Conservation (phyloP, 1,284 basidiomycete genomes). For the Fomes fomentarius region DNA sequence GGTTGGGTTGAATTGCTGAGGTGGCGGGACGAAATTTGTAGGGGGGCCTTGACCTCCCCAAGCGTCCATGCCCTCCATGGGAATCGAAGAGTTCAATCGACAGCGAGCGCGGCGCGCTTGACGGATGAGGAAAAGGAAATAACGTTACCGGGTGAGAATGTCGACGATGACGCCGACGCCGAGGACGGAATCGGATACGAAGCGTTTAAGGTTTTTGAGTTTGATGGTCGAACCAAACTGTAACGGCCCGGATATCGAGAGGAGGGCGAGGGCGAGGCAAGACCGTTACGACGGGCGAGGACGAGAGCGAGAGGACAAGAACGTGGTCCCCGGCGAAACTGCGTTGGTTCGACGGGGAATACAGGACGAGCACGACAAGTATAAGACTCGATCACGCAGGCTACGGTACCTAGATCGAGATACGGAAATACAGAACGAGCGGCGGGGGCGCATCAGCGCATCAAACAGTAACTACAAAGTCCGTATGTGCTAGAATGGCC, state of each 20-base stretch:
- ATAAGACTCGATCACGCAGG: neutral
- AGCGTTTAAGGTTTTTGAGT: neutral
- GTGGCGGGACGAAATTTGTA: no score
- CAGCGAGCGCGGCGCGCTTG: no score
- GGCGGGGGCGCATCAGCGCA: no score
- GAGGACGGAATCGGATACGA: neutral
- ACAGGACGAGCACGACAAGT: neutral
- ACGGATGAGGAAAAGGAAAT: no score
- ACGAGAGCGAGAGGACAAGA: neutral
- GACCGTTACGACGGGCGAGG: neutral
- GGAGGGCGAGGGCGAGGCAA: neutral
- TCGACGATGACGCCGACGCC: neutral
- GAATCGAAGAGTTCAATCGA: no score
- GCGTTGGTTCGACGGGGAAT: neutral
- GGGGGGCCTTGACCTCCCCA: no score
- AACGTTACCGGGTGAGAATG: neutral
- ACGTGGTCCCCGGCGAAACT: neutral
- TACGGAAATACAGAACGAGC: no score
- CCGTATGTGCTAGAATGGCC: neutral
- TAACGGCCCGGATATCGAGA: neutral
- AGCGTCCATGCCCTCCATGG: no score
- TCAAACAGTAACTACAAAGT: neutral
- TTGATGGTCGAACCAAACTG: neutral
- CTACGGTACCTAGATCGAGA: neutral
- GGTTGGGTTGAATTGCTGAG: no score